Percentiles rank a stretch among this genome's conserved stretches.
Evolutionary conservation across 495 filamentous ascomycete species (phyloP).

Genomic region (Neurospora sublineolata): DNA sequence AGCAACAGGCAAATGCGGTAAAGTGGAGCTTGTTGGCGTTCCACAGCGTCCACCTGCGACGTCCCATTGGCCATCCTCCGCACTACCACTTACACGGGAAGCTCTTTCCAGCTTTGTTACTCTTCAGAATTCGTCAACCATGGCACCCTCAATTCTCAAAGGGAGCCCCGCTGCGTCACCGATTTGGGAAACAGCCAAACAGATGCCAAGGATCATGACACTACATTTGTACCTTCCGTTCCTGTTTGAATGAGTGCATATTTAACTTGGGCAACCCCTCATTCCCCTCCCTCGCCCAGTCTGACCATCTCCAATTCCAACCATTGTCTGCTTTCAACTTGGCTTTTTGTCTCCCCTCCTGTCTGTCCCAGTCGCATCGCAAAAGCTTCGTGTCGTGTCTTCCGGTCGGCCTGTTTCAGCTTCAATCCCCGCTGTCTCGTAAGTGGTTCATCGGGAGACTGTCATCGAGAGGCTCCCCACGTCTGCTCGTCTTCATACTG

Average conservation of each 20-base stretch:
- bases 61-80: neutral
- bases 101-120: neutral
- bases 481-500: neutral
- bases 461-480: conserved; percentile 6
- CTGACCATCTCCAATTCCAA: neutral
- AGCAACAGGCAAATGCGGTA: neutral
- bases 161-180: neutral
- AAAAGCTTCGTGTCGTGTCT: neutral
- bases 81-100: neutral
- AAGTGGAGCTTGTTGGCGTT: neutral
- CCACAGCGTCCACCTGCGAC: neutral
- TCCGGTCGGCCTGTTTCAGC: neutral
- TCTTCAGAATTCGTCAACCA: neutral
- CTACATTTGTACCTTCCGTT: neutral
- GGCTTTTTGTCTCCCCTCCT: neutral
- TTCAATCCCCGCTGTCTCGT: neutral
- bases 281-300: neutral
- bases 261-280: neutral
- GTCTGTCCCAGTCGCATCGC: neutral
- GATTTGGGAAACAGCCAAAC: neutral
- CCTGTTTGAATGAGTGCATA: neutral
- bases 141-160: neutral
- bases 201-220: neutral
- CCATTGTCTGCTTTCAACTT: neutral
- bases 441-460: conserved; percentile 9